Percentiles rank a stretch among this genome's conserved stretches.
These are phyloP conservation scores for Periconia sp. DNA, from an alignment of 2,329 filamentous ascomycete genomes.

Conservation along the genomic window DNA sequence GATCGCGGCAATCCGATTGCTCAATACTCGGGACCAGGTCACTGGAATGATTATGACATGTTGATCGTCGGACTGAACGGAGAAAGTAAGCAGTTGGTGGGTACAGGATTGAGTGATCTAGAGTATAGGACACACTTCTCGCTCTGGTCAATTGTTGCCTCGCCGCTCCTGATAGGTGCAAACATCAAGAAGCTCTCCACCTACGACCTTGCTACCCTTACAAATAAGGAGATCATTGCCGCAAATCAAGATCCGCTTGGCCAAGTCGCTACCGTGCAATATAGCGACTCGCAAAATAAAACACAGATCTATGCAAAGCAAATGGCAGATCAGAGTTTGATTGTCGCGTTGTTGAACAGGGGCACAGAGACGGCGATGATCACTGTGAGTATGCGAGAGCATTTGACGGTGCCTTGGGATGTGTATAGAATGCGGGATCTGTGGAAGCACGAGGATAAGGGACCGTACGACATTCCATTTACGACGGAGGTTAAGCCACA, in stretches of 20 bases:
- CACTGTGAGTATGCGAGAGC: conserved; percentile 22
- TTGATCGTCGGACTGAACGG: conserved; percentile 31
- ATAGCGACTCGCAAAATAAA: conserved; percentile 13
- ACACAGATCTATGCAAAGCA: conserved; percentile 25
- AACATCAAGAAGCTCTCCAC: conserved; percentile 43
- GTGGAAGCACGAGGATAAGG: conserved; percentile 26
- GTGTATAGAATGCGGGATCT: conserved; percentile 26
- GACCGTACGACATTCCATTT: conserved; percentile 30
- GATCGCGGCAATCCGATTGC: conserved; percentile 34
- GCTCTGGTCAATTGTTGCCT: conserved; percentile 51
- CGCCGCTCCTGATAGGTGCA: conserved; percentile 49
- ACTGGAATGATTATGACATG: conserved; percentile 35
- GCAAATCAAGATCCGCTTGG: conserved; percentile 45
- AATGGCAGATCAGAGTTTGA: conserved; percentile 22
- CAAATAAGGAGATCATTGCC: conserved; percentile 52
- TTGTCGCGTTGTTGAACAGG: conserved; percentile 22
- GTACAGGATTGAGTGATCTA: conserved; percentile 25
- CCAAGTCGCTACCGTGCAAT: conserved; percentile 15
- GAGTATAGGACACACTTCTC: conserved; percentile 51
- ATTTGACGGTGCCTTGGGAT: conserved; percentile 30
- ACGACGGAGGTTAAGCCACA: conserved; percentile 25
- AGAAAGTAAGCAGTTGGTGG: conserved; percentile 27
- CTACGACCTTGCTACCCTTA: conserved; percentile 47
- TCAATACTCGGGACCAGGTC: conserved; percentile 23
- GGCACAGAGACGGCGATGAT: conserved; percentile 21